Base-by-base conservation (phyloP, 352 stramenopile species). In the Achlya hypogyna region DNA sequence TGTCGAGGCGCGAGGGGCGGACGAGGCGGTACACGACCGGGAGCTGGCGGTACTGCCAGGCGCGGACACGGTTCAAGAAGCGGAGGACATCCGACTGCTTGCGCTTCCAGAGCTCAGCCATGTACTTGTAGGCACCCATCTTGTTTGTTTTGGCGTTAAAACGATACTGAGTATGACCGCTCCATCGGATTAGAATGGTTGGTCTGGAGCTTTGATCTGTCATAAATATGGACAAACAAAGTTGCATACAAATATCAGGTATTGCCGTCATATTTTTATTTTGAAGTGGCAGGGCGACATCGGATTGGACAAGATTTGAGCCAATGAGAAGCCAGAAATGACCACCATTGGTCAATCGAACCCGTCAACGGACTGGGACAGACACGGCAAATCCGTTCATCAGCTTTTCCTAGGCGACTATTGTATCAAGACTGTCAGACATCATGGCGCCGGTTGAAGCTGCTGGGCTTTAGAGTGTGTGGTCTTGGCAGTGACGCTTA, bases 41-140 rank as follows among this genome's bases (percentile, higher is more conserved):
- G 68, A 97, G 84, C 87, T 99, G 97, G 81, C 97, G 96, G 91
- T 99, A 99, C 85, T 99, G 93, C 89, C 89, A 97, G 25, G 88
- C 87, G 74, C 91, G 96, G 75, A 99, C 96, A 82, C 97, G 97
- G 69, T 99, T 87, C 73, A 99, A 84, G 87, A 99, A 99, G 75
- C 97, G 96, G 76, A 99, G 85, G 63, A 98, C 96, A 90, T 99
- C 97, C 82, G 90, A 98, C 86, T 99, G 97, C 95, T 99, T 99
- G 76, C 98, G 97, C 87, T 98, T 98, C 97, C 97, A 99, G 43
- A 99, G 76, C 85, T 99, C 97, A 83, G 99, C 96, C 76, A 99
- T 88, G 81, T 99, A 99, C 88, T 99, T 99, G 96, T 99, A 99
- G 66, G 95, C 96, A 89, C 96, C 96, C 97, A 99, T 99, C 65